phyloP scores from a whole-genome alignment of 2,329 filamentous ascomycete genomes.

The Colletotrichum sp. region DNA sequence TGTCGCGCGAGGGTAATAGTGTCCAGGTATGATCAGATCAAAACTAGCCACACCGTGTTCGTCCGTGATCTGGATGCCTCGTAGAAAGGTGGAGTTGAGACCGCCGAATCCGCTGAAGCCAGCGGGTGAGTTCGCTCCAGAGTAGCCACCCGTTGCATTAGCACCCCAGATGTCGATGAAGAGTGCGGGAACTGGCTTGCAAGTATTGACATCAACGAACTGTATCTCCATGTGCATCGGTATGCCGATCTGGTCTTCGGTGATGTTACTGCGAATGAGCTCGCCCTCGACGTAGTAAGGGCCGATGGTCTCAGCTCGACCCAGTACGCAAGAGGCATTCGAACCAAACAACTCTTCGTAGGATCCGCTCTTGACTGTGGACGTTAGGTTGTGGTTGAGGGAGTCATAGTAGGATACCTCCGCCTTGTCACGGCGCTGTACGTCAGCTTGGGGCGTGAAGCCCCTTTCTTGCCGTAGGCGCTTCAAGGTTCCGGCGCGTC shows the following conservation, averaged over 20 bases:
- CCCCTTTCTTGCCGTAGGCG: background rate
- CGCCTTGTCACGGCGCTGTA: background rate
- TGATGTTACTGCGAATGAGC: conserved; percentile 48
- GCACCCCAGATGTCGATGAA: conserved; percentile 27
- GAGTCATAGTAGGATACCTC: background rate
- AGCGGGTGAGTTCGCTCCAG: conserved; percentile 26
- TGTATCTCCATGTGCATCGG: conserved; percentile 38
- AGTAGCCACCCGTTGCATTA: conserved; percentile 47
- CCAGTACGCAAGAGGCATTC: conserved; percentile 1
- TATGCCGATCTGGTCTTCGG: conserved; percentile 45
- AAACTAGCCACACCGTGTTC: conserved; percentile 48
- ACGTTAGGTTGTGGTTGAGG: background rate
- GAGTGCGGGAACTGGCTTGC: conserved; percentile 21
- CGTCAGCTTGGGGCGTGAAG: background rate
- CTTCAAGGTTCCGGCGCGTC: background rate
- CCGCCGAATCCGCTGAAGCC: background rate
- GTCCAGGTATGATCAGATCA: conserved; percentile 48
- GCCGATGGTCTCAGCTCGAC: background rate
- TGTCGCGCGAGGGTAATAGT: conserved; percentile 48
- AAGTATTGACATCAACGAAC: conserved; percentile 26
- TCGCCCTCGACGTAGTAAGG: conserved; percentile 45
- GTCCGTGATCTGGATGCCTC: conserved; percentile 45
- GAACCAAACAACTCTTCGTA: conserved; percentile 28
- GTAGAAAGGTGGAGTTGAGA: conserved; percentile 35
- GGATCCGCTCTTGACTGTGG: background rate